Evolutionary conservation across 768 basidiomycete species (phyloP), one percentile per base, ranked within the genome.

Genomic region (Suillus ampliporus): DNA sequence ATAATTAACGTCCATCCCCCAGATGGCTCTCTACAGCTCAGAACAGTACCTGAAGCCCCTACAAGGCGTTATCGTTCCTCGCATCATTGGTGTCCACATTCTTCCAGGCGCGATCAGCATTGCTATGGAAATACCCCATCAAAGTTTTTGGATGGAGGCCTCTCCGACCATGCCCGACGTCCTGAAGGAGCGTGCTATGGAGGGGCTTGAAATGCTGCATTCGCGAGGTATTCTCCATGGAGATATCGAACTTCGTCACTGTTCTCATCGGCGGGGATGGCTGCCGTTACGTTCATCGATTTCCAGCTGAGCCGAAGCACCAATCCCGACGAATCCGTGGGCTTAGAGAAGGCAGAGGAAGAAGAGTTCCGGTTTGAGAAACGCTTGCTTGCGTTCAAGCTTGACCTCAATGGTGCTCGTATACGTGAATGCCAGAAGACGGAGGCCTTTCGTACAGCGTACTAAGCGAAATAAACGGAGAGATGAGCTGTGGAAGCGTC

Each of bases 121-220:
- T 34, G 77, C 81, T 14, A 83, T 86, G 79, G 85, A 84, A 65
- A 74, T 82, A 17, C 88, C 88, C 1, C 85, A 89, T 65, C 76
- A 73, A 17, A 78, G 79, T 8, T 86, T 88, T 71, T 89, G 88
- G 87, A 80, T 86, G 63, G 83, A 88, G 65, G 84, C 89, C 15
- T 84, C 81, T 5, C 71, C 81, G 3, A 80, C 77, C 47, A 89
- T 89, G 86, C 86, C 87, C 4, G 66, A 72, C 8, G 71, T 79
- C 13, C 72, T 88, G 58, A 89, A 89, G 72, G 77, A 82, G 60
- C 77, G 76, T 37, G 82, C 84, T 61, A 71, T 89, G 11, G 77
- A 77, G 4, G 83, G 86, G 11, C 84, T 83, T 64, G 72, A 79
- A 60, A 77, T 80, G 64, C 69, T 86, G 13, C 85, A 86, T 66